A percentile compares a stretch with the other conserved stretches of the same genome.
These are phyloP conservation scores for Triticum urartu DNA, from an alignment of 176 grass and related monocot genomes.

Conservation along the genomic window DNA sequence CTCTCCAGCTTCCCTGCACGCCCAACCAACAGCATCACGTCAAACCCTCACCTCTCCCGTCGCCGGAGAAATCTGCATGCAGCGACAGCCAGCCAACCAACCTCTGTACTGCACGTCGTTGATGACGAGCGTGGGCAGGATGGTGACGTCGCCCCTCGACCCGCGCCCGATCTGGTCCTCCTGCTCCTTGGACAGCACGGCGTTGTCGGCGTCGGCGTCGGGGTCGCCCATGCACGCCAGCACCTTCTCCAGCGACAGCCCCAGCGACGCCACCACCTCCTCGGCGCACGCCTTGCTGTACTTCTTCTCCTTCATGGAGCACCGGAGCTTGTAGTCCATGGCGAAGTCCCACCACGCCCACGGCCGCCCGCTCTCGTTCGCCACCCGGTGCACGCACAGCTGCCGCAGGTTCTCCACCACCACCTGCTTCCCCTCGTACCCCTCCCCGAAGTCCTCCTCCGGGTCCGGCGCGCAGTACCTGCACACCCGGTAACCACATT, in stretches of 20 bases:
- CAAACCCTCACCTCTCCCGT: neutral
- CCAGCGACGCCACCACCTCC: constrained; percentile 59
- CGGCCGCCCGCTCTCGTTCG: constrained; percentile 55
- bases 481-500: too few relatives aligned
- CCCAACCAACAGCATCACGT: neutral
- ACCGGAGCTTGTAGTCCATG: constrained; percentile 83
- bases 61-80: neutral
- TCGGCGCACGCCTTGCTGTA: constrained; percentile 84
- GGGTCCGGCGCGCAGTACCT: constrained; percentile 93
- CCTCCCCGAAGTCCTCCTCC: constrained; percentile 70
- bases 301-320: constrained; percentile 98
- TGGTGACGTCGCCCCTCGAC: constrained; percentile 81
- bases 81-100: neutral
- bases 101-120: constrained; percentile 99
- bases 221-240: constrained; percentile 92
- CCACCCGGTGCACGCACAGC: constrained; percentile 89
- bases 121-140: constrained; percentile 87
- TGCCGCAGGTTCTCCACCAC: constrained; percentile 88
- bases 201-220: constrained; percentile 81
- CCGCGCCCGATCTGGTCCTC: constrained; percentile 77
- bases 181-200: constrained; percentile 81
- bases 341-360: constrained; percentile 99
- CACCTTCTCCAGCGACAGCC: constrained; percentile 62
- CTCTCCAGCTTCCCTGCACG: constrained; percentile 79
- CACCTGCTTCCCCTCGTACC: constrained; percentile 87